Evolutionary conservation across 768 basidiomycete species (phyloP).

Genomic region (Russula brevipes): DNA sequence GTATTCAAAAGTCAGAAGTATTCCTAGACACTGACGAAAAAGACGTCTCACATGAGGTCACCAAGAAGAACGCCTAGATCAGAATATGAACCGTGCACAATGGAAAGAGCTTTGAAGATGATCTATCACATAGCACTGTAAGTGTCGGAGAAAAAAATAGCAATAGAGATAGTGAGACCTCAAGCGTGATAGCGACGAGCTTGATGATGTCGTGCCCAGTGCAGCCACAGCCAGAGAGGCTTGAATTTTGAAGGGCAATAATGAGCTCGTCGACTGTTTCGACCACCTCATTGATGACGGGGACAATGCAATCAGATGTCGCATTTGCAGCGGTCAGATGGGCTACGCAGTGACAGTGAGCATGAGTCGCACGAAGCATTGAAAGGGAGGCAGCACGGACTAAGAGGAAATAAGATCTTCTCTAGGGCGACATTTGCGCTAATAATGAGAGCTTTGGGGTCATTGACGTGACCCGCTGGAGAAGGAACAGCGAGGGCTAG

Average conservation of each 20-base stretch:
- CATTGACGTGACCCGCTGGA: neutral
- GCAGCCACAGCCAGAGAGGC: constrained; percentile 9
- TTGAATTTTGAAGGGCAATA: neutral
- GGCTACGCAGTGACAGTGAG: neutral
- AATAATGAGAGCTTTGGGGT: neutral
- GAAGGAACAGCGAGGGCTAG: constrained; percentile 5
- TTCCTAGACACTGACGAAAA: neutral
- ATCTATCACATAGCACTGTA: neutral
- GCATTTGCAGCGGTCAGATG: neutral
- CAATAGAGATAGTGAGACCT: neutral
- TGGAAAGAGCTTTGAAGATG: neutral
- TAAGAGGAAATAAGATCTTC: neutral
- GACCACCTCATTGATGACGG: neutral
- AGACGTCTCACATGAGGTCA: constrained; percentile 6
- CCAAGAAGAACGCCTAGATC: neutral
- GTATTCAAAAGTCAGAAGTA: neutral
- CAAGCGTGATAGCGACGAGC: neutral
- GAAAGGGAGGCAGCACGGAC: neutral
- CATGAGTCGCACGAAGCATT: neutral
- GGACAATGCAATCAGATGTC: neutral
- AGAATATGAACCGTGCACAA: neutral
- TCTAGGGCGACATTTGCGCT: neutral
- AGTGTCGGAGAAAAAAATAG: neutral
- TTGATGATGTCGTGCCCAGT: neutral
- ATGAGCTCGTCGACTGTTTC: neutral